Conservation (phyloP, 495 filamentous ascomycete genomes). For the Penicillium coprophilum region DNA sequence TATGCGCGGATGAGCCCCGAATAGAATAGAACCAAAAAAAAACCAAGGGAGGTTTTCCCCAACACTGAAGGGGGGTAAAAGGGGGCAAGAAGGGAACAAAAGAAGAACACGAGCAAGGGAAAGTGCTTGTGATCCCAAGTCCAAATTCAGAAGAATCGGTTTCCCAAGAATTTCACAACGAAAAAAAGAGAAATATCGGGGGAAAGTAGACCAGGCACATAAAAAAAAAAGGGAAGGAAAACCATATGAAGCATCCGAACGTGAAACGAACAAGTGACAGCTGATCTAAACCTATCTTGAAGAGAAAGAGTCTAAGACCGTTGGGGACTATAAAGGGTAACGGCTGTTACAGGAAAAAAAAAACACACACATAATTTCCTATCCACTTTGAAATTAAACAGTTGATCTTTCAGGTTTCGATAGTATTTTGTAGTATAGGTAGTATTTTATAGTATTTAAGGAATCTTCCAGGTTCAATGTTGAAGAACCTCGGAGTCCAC, state of each 20-base stretch:
- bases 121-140: conserved; percentile 16
- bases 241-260: conserved; percentile 4
- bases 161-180: too few species aligned
- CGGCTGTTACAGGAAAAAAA: conserved; percentile 9
- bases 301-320: conserved; percentile 18
- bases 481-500: too few species aligned
- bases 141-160: conserved; percentile 11
- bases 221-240: conserved; percentile 4
- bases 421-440: too few species aligned
- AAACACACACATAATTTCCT: neutral
- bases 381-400: conserved; percentile 22
- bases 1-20: conserved; percentile 43
- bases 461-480: too few species aligned
- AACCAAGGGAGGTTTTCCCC: neutral
- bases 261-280: conserved; percentile 13
- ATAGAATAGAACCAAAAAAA: conserved; percentile 5
- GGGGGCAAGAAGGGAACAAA: neutral
- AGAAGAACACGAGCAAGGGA: conserved; percentile 6
- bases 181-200: too few species aligned
- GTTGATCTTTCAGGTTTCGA: neutral
- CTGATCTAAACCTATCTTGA: neutral
- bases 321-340: conserved; percentile 4
- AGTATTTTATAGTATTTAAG: too few species aligned
- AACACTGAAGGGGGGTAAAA: conserved; percentile 6
- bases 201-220: too few species aligned